Conservation (phyloP, 768 basidiomycete genomes). For the Pisolithus microcarpus region DNA sequence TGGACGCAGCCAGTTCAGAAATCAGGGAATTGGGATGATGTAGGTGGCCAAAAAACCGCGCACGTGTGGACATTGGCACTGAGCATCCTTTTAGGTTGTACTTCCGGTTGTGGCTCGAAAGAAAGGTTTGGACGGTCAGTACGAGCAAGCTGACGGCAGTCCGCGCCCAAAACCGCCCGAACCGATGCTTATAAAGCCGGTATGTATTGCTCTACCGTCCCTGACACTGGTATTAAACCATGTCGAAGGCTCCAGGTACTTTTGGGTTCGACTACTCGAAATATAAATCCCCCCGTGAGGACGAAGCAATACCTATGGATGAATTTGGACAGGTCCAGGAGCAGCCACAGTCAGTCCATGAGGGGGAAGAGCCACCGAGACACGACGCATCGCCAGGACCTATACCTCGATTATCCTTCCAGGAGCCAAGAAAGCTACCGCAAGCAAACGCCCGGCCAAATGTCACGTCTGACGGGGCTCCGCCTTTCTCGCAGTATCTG, state of each 20-base stretch:
- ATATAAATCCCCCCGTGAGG: constrained; percentile 44
- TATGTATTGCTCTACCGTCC: constrained; percentile 28
- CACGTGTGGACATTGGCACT: not conserved
- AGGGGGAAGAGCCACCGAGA: not conserved
- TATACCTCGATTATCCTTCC: constrained; percentile 16
- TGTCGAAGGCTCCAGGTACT: constrained; percentile 65
- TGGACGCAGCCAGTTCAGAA: constrained; percentile 70
- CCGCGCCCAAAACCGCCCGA: constrained; percentile 43
- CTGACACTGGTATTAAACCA: constrained; percentile 1
- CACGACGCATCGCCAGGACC: constrained; percentile 6
- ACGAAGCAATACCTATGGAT: constrained; percentile 52
- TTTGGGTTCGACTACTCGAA: constrained; percentile 75
- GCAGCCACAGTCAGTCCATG: constrained; percentile 11
- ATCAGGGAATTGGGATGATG: constrained; percentile 82
- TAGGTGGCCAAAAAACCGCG: constrained; percentile 25
- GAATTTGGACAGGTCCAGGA: constrained; percentile 50
- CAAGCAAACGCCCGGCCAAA: constrained; percentile 14
- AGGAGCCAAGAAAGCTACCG: constrained; percentile 22
- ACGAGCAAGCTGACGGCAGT: constrained; percentile 64
- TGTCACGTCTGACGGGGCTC: constrained; percentile 35
- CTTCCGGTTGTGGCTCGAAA: constrained; percentile 80
- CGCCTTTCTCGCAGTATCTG: constrained; percentile 58
- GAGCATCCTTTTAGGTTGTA: constrained; percentile 50
- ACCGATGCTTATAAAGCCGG: constrained; percentile 44
- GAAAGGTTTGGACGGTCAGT: constrained; percentile 67